phyloP scores from a whole-genome alignment of 805 yeast species.

The Lachancea quebecensis region DNA sequence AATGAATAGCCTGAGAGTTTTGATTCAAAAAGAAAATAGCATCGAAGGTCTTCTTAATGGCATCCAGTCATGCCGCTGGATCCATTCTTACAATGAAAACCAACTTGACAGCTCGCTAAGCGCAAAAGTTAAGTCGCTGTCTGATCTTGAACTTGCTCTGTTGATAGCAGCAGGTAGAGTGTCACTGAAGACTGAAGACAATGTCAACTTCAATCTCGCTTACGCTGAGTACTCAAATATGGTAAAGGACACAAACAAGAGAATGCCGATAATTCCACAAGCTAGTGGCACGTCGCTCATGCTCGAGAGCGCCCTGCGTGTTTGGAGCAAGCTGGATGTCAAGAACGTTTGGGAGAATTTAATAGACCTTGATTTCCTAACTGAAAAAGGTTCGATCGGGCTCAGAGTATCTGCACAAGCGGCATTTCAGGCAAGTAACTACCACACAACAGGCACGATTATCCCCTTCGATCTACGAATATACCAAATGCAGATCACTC shows the following conservation, averaged over 20 bases:
- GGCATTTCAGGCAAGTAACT: slow-evolving; percentile 35
- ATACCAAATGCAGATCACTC: slow-evolving; percentile 44
- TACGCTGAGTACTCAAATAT: slow-evolving; percentile 66
- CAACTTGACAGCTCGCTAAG: slow-evolving; percentile 22
- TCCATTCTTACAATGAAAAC: slow-evolving; percentile 26
- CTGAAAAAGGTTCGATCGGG: slow-evolving; percentile 40
- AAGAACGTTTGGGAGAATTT: slow-evolving; percentile 70
- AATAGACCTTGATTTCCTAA: slow-evolving; percentile 46
- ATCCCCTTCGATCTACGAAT: slow-evolving; percentile 39
- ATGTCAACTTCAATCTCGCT: slow-evolving; percentile 69
- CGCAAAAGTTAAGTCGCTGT: slow-evolving; percentile 36
- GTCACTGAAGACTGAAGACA: slow-evolving; percentile 48
- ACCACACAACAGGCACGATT: slow-evolving; percentile 34
- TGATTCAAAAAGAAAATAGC: slow-evolving; percentile 32
- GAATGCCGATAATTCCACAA: slow-evolving; percentile 31
- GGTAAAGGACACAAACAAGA: slow-evolving; percentile 39
- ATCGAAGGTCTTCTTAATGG: slow-evolving; percentile 25
- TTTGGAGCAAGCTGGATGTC: slow-evolving; percentile 57
- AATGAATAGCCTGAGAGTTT: slow-evolving; percentile 37
- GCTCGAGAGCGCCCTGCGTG: slow-evolving; percentile 38
- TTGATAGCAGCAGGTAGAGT: slow-evolving; percentile 72
- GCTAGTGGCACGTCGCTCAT: slow-evolving; percentile 16
- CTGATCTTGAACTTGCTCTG: slow-evolving; percentile 66
- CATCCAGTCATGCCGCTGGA: slow-evolving; percentile 9
- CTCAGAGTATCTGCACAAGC: slow-evolving; percentile 35